Base-by-base conservation (phyloP, 2,329 filamentous ascomycete species). In the Aureobasidium sp. region DNA sequence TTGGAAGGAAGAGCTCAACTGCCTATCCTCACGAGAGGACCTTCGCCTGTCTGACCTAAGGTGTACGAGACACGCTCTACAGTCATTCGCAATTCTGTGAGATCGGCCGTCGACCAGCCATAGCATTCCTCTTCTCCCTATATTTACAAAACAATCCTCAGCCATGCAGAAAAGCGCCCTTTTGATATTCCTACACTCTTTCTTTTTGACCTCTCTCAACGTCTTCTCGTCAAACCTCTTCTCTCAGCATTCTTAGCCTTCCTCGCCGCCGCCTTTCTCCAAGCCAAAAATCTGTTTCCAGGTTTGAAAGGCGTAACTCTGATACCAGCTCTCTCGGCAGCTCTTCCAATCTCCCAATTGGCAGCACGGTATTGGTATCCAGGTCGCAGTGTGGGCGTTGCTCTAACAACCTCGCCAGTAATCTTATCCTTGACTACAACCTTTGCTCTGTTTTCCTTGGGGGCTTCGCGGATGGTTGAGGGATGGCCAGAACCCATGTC, bases 331-430 rank as follows among this genome's bases (percentile, higher is more conserved):
- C 79, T 79, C 74, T 88, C 84, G 6, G 83, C 84, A 32, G 80
- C 80, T 5, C 84, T 75, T 61, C 86, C 86, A 78, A 88, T 88
- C 73, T 84, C 76, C 83, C 84, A 87, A 72, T 89, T 89, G 8
- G 82, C 78, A 73, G 86, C 67, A 66, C 86, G 78, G 71, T 83
- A 87, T 76, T 84, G 84, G 69, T 87, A 87, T 4, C 84, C 83
- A 5, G 81, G 79, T 62, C 80, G 77, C 65, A 84, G 67, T 48
- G 68, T 72, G 39, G 81, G 68, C 27, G 69, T 67, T 27, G 68
- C 69, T 63, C 74, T 65, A 57, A 67, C 62, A 68, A 64, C 17
- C 62, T 62, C 53, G 67, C 73, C 72, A 61, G 55, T 59, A 24
- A 24, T 48, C 61, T 63, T 59, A 48, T 71, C 67, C 29, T 66